phyloP scores from a whole-genome alignment of 2,329 filamentous ascomycete genomes.

The Penicillium sp. region DNA sequence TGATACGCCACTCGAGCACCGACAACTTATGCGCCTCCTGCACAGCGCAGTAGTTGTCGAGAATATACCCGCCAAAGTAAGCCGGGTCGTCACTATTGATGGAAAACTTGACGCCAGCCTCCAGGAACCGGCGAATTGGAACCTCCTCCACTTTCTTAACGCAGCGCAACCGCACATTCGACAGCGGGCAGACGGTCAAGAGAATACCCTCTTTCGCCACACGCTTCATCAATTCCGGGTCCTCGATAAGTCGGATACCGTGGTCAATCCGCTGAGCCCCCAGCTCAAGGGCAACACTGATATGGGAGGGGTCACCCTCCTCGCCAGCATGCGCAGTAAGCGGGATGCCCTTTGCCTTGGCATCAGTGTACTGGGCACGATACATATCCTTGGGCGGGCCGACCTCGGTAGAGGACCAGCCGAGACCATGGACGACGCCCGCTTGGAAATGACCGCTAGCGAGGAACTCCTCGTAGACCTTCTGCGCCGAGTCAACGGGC shows the following conservation, averaged over 20 bases:
- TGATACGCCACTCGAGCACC: slow-evolving; percentile 61
- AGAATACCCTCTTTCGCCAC: slow-evolving; percentile 56
- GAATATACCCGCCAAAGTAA: slow-evolving; percentile 70
- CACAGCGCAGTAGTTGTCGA: slow-evolving; percentile 70
- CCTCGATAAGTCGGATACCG: slow-evolving; percentile 61
- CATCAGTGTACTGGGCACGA: slow-evolving; percentile 55
- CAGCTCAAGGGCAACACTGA: slow-evolving; percentile 60
- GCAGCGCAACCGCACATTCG: slow-evolving; percentile 62
- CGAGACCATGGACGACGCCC: slow-evolving; percentile 58
- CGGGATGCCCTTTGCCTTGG: slow-evolving; percentile 49
- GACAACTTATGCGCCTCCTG: slow-evolving; percentile 64
- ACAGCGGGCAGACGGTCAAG: slow-evolving; percentile 67
- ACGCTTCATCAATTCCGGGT: slow-evolving; percentile 53
- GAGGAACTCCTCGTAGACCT: slow-evolving; percentile 39
- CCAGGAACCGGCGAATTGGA: slow-evolving; percentile 59
- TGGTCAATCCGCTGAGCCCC: slow-evolving; percentile 67
- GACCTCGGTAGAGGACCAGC: slow-evolving; percentile 61
- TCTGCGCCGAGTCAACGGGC: slow-evolving; percentile 53
- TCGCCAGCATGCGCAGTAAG: slow-evolving; percentile 73
- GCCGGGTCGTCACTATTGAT: slow-evolving; percentile 71
- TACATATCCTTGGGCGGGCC: slow-evolving; percentile 56
- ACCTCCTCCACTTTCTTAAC: slow-evolving; percentile 51
- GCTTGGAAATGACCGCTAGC: slow-evolving; percentile 39
- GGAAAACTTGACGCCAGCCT: slow-evolving; percentile 61
- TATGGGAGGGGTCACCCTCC: slow-evolving; percentile 64